Evolutionary conservation across 179 eudicot genomes (phyloP), one percentile per base, ranked within the genome.

Genomic region (Vitellaria paradoxa): DNA sequence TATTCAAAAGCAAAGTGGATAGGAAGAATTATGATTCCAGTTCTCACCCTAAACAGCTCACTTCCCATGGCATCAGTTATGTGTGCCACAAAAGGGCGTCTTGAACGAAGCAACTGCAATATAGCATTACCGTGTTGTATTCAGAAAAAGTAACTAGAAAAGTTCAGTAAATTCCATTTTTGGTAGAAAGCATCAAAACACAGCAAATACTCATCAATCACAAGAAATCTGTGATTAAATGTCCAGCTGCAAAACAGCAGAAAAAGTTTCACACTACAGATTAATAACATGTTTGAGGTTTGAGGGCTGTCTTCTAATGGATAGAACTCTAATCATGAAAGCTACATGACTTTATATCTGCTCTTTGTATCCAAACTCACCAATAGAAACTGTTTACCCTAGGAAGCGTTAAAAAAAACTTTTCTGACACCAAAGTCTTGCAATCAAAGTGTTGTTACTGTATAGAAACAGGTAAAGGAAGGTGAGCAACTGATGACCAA

Each of bases 41-140:
- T 73, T 45, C 87, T 83, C 81, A 93, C 99, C 91, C 88, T 82
- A 79, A 96, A 96, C 72, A 96, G 87, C 85, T 92, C 97, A 76
- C 86, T 93, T 49, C 99, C 97, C 82, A 82, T 72, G 68, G 89
- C 96, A 89, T 96, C 94, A 62, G 92, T 92, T 79, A 96, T 88
- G 81, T 77, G 76, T 14, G 99, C 97, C 73, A 90, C 81, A 74
- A 96, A 96, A 71, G 99, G 99, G 52, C 99, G 97, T 74, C 99
- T 86, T 52, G 63, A 26, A 50, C 98, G 98, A 80, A 96, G 93
- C 83, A 94, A 80, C 99, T 96, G 93, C 85, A 90, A 77, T 56
- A 77, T 45, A 74, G 59, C 21, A 70, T 80, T 12, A 71, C 20
- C 72, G 5, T 23, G 47, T 69, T 30, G 15, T 57, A 68, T 5